phyloP scores from a whole-genome alignment of 768 basidiomycete genomes.

The Lactarius sanguifluus region DNA sequence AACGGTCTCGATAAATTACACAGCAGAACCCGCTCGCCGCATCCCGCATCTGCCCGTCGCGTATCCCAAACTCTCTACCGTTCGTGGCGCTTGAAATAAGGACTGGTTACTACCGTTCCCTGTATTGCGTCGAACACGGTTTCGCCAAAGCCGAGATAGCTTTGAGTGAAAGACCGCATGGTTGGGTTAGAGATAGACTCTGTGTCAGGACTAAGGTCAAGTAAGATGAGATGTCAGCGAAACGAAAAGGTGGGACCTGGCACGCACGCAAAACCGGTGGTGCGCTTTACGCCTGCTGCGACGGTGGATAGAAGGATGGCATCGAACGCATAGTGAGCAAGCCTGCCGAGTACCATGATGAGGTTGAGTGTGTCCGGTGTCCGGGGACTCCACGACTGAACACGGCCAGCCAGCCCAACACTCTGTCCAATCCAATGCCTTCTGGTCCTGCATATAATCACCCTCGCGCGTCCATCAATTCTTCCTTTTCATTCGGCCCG shows the following conservation, averaged over 20 bases:
- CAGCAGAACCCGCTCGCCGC: not conserved
- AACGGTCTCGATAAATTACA: slow-evolving; percentile 2
- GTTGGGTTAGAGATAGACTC: slow-evolving; percentile 74
- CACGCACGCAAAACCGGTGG: slow-evolving; percentile 87
- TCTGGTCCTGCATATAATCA: slow-evolving; percentile 41
- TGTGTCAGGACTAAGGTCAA: slow-evolving; percentile 58
- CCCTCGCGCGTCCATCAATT: slow-evolving; percentile 67
- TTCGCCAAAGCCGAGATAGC: slow-evolving; percentile 85
- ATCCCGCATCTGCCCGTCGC: not conserved
- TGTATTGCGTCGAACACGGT: slow-evolving; percentile 84
- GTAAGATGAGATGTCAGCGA: slow-evolving; percentile 11
- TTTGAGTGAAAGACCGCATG: slow-evolving; percentile 70
- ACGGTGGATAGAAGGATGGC: slow-evolving; percentile 85
- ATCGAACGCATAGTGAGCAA: slow-evolving; percentile 83
- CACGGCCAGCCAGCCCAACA: not conserved
- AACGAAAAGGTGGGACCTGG: slow-evolving; percentile 13
- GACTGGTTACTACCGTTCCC: slow-evolving; percentile 80
- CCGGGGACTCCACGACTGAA: not conserved
- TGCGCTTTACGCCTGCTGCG: slow-evolving; percentile 85
- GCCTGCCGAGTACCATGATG: slow-evolving; percentile 58
- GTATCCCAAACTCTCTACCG: slow-evolving; percentile 30
- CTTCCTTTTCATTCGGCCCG: slow-evolving; percentile 83
- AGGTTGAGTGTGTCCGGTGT: not conserved
- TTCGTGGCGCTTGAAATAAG: slow-evolving; percentile 69
- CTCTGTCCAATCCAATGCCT: slow-evolving; percentile 34